These are phyloP conservation scores for Fraxinus ornus DNA, from an alignment of 305 asterid species.

Conservation along the genomic window DNA sequence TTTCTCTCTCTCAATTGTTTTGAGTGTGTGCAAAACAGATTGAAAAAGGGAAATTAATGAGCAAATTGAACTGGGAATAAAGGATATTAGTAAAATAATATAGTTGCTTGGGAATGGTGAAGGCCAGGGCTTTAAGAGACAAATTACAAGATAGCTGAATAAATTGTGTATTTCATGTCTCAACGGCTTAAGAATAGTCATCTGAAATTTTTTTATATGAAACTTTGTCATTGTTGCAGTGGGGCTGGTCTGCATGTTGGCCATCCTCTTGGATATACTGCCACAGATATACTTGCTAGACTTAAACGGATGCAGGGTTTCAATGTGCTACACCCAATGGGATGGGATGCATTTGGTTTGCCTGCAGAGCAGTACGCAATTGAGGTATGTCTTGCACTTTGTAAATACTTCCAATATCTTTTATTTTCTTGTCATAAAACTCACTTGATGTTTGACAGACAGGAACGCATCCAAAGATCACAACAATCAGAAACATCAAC, in stretches of 20 bases:
- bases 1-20: neutral
- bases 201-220: constrained; percentile 10
- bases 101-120: neutral
- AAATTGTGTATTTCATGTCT: neutral
- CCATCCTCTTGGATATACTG: constrained; percentile 98
- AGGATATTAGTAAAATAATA: neutral
- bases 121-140: neutral
- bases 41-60: neutral
- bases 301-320: constrained; percentile 93
- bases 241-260: constrained; percentile 99
- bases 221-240: constrained; percentile 46
- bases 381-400: constrained; percentile 47
- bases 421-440: constrained; percentile 16
- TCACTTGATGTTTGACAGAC: constrained; percentile 53
- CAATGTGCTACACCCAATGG: constrained; percentile 98
- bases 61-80: neutral
- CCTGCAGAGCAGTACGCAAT: constrained; percentile 99
- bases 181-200: neutral
- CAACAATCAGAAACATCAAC: constrained; percentile 73
- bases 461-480: constrained; percentile 86
- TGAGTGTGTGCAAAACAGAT: neutral
- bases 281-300: constrained; percentile 95
- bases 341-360: constrained; percentile 99
- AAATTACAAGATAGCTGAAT: neutral
- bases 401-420: neutral